Conservation (phyloP, 202 grass and related monocot species). For the Schoenoplectus triqueter region DNA sequence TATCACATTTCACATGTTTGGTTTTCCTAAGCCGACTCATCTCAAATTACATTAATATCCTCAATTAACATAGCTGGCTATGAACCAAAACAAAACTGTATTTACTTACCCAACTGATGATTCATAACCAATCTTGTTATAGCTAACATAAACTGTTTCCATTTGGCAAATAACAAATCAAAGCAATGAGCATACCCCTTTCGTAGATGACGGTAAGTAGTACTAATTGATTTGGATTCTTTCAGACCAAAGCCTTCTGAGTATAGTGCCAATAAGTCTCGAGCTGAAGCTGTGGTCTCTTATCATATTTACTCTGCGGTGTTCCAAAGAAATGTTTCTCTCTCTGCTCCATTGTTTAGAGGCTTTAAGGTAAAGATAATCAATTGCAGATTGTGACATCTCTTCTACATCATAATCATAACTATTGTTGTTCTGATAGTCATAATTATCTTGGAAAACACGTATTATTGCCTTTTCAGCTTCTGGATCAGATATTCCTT, state of each 20-base stretch:
- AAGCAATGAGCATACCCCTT: background rate
- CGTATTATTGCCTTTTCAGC: background rate
- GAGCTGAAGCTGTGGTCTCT: constrained; percentile 9
- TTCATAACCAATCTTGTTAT: background rate
- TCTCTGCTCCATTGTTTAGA: constrained; percentile 25
- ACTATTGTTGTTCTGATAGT: constrained; percentile 19
- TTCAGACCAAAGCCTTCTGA: constrained; percentile 1
- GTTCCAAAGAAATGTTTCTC: background rate
- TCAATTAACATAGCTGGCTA: background rate
- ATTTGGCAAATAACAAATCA: background rate
- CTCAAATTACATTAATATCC: background rate
- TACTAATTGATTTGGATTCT: background rate
- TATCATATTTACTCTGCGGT: background rate
- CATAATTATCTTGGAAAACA: constrained; percentile 22
- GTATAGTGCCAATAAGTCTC: constrained; percentile 7
- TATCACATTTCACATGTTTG: background rate
- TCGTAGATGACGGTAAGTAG: background rate
- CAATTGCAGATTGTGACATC: constrained; percentile 25
- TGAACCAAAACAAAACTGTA: background rate
- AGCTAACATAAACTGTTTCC: background rate
- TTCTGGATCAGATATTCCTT: background rate
- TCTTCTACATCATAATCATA: constrained; percentile 29
- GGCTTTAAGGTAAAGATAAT: constrained; percentile 13
- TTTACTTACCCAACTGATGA: too few species aligned
- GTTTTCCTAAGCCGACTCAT: background rate